Evolutionary conservation across 495 filamentous ascomycete species (phyloP).

Genomic region (Penicillium salamii): DNA sequence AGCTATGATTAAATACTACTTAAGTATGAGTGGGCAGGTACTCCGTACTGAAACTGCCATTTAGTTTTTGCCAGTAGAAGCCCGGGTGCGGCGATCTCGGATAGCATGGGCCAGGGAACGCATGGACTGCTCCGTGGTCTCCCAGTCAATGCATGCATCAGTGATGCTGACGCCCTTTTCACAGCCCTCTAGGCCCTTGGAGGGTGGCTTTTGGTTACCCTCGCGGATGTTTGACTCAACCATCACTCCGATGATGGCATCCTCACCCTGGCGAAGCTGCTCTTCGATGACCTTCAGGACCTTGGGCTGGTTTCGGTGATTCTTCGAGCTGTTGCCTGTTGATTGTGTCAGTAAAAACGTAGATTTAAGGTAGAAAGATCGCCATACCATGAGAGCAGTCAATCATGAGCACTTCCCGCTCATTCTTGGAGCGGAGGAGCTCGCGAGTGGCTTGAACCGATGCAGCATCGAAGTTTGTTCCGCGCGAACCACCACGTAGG

Average conservation of each 20-base stretch:
- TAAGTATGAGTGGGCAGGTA: too few relatives aligned
- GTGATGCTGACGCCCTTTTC: conserved; percentile 93
- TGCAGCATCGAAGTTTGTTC: conserved; percentile 86
- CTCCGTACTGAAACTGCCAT: not conserved
- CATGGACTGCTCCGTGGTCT: conserved; percentile 72
- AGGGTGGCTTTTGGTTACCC: conserved; percentile 83
- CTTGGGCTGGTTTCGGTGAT: conserved; percentile 77
- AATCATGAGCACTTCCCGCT: conserved; percentile 86
- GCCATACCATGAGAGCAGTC: conserved; percentile 83
- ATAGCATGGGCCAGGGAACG: conserved; percentile 78
- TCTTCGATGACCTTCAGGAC: conserved; percentile 77
- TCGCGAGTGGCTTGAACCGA: conserved; percentile 73
- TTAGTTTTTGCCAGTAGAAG: conserved; percentile 4
- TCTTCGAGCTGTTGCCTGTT: conserved; percentile 48
- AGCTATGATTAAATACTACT: too few relatives aligned
- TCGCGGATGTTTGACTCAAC: conserved; percentile 94
- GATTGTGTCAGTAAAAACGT: not conserved
- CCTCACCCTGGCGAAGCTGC: conserved; percentile 80
- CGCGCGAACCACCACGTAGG: conserved; percentile 78
- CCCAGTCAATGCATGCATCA: conserved; percentile 93
- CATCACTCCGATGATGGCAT: conserved; percentile 88
- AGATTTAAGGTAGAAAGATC: not conserved
- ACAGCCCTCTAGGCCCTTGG: conserved; percentile 70
- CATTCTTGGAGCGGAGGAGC: conserved; percentile 72
- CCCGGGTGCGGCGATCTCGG: conserved; percentile 54